A percentile compares a stretch with the other conserved stretches of the same genome.
phyloP scores from a whole-genome alignment of 768 basidiomycete species.

The Kondoa subrosea region DNA sequence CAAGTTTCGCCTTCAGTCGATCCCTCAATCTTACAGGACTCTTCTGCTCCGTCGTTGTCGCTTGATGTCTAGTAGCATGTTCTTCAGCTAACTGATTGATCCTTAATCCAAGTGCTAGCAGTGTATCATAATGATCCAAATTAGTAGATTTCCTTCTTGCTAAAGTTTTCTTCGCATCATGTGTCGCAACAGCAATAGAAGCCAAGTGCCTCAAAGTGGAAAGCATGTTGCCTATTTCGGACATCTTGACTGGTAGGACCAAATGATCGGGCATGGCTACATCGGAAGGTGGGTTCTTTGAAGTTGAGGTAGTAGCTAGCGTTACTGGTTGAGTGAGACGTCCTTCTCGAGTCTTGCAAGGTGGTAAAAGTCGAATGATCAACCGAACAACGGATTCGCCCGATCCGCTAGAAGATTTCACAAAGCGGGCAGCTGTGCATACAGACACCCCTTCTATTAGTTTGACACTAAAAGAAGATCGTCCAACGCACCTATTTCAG shows the following conservation, averaged over 20 bases:
- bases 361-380: conserved; percentile 1
- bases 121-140: not conserved
- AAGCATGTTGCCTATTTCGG: not conserved
- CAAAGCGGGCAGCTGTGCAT: not conserved
- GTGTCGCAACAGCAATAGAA: conserved; percentile 1
- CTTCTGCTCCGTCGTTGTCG: conserved; percentile 2
- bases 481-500: not conserved
- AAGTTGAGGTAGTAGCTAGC: not conserved
- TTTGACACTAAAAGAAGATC: not conserved
- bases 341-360: not conserved
- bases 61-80: not conserved
- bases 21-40: not conserved
- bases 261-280: conserved; percentile 2
- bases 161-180: not conserved
- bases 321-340: too few species aligned
- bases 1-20: conserved; percentile 2
- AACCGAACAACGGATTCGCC: conserved; percentile 1
- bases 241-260: not conserved
- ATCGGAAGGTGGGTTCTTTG: not conserved
- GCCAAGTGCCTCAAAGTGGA: not conserved
- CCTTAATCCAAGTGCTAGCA: not conserved
- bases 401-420: not conserved
- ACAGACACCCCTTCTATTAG: not conserved
- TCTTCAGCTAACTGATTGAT: not conserved
- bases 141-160: conserved; percentile 4